Evolutionary conservation across 371 early-diverging fungal genomes (phyloP), one percentile per base, ranked within the genome.

Genomic region (Haplosporangium sp.): DNA sequence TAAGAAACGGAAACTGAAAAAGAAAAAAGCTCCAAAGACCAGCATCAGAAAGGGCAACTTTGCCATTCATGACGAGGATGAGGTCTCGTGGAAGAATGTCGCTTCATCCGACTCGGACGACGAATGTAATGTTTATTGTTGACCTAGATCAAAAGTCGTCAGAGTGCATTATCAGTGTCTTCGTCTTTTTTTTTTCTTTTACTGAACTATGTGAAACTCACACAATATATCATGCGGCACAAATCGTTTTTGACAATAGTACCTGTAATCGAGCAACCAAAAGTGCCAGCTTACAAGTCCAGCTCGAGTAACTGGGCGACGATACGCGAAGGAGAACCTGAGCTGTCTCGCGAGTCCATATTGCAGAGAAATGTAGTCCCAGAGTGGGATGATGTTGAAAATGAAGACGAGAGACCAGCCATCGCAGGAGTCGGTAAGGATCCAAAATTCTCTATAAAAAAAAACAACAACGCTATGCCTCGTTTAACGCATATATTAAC

Each of bases 11-110:
- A 82, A 74, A 59, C 82, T 83, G 46, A 84, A 84, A 59, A 76
- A 80, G 63, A 83, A 76, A 37, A 73, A 77, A 42, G 48, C 56
- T 29, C 43, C 63, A 38, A 63, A 68, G 56, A 23, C 63, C 5
- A 59, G 63, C 9, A 62, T 85, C 14, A 80, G 69, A 20, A 82
- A 79, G 62, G 87, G 87, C 57, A 87, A 85, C 59, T 75, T 86
- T 66, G 87, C 84, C 48, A 87, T 89, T 63, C 82, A 87, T 21
- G 89, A 87, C 77, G 89, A 89, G 38, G 88, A 87, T 41, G 86
- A 84, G 36, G 67, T 67, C 29, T 82, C 83, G 9, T 87, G 87
- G 87, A 73, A 68, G 61, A 73, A 62, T n/a, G 54, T 48, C 29
- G 29, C 29, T 2, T 66, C 47, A 36, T 73, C 64, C 1, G 80